Evolutionary conservation across 2,329 filamentous ascomycete species (phyloP), one percentile per base, ranked within the genome.

Genomic region (Penicillium vulpinum): DNA sequence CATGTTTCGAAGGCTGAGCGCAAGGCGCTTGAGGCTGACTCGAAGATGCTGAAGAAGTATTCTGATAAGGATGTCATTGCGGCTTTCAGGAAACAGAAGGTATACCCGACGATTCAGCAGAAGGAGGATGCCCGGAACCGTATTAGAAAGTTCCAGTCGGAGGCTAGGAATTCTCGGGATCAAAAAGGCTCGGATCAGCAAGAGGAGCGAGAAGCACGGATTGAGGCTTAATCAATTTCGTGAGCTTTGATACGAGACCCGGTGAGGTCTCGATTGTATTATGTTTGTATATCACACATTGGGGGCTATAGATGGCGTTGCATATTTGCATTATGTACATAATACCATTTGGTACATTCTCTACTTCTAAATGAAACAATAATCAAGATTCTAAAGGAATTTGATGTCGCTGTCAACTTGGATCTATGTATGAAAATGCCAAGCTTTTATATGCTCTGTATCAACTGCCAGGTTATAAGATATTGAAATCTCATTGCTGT

Each of bases 31-130:
- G n/a, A 64, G 31, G 39, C 62, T 8, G 65, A 71, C 16, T 66
- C 70, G n/a, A 57, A 60, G 10, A 56, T 63, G 31, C 44, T 75
- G 56, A 68, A 64, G 40, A 68, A 62, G 28, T 75, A 73, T 46
- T 75, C 72, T 2, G 59, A 67, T 1, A 41, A 58, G 11, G 54
- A 65, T 15, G 53, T 65, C 9, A 53, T 62, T 15, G 40, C 56
- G 13, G 56, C 58, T 18, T 66, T 63, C 55, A 40, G 47, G 15
- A 44, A 16, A 2, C 31, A 40, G 26, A 41, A 55, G 38, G 46
- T 72, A 8, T 53, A 62, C 38, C 65, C 69, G 7, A 71, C 70
- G 5, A 15, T 52, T 7, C 59, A 63, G 39, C 70, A 74, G 45
- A 35, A 61, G 26, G 53, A 56, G 29, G 61, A 51, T 16, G 64